These are phyloP conservation scores for Boletellus ananiceps DNA, from an alignment of 768 basidiomycete genomes.

Conservation along the genomic window DNA sequence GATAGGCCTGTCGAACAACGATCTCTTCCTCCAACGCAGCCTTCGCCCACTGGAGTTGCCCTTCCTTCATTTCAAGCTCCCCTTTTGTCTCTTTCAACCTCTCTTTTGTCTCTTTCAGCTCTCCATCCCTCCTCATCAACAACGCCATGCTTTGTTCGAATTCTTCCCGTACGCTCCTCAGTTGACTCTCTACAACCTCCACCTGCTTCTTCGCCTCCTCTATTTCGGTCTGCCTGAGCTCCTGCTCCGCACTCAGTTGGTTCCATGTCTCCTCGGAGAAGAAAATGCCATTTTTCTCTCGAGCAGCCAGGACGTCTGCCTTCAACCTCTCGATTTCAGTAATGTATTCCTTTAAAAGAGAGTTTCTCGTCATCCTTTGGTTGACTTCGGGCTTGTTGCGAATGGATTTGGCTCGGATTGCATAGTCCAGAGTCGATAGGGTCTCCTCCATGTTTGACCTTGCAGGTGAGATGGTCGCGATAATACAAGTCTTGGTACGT, in stretches of 20 bases:
- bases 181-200: conserved; percentile 77
- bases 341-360: conserved; percentile 90
- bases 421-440: conserved; percentile 94
- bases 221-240: conserved; percentile 69
- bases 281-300: conserved; percentile 95
- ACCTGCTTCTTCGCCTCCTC: conserved; percentile 81
- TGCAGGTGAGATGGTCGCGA: conserved; percentile 93
- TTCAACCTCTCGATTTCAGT: conserved; percentile 92
- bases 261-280: conserved; percentile 90
- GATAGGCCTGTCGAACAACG: conserved; percentile 71
- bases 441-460: conserved; percentile 96
- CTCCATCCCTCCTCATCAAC: conserved; percentile 69
- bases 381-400: conserved; percentile 94
- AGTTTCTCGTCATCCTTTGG: conserved; percentile 88
- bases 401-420: conserved; percentile 91
- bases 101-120: conserved; percentile 60
- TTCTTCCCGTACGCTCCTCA: conserved; percentile 78
- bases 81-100: conserved; percentile 50
- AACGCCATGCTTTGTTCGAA: conserved; percentile 85
- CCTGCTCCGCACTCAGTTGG: conserved; percentile 73
- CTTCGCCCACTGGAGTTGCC: conserved; percentile 55
- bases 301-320: conserved; percentile 81
- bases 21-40: conserved; percentile 73
- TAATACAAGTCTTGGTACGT: conserved; percentile 94
- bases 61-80: conserved; percentile 49